These are phyloP conservation scores for Sporothrix curviconia DNA, from an alignment of 2,329 filamentous ascomycete genomes.

Conservation along the genomic window DNA sequence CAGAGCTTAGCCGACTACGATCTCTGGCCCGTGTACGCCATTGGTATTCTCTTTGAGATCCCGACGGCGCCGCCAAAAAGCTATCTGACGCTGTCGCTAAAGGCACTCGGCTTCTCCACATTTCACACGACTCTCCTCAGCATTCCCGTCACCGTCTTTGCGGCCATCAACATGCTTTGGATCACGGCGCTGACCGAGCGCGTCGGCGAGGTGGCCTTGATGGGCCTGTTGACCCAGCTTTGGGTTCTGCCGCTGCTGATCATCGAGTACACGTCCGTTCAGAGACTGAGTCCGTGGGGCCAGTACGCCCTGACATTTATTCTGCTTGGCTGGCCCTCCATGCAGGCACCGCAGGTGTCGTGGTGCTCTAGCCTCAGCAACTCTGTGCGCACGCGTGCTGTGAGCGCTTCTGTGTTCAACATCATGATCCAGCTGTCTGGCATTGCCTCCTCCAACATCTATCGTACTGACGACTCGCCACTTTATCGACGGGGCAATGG, in stretches of 20 bases:
- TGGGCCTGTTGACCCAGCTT: conserved; percentile 37
- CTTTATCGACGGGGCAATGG: conserved; percentile 39
- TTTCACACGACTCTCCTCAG: conserved; percentile 18
- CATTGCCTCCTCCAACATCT: conserved; percentile 37
- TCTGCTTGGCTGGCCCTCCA: conserved; percentile 43
- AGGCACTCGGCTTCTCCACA: conserved; percentile 12
- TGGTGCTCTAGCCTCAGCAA: conserved; percentile 57
- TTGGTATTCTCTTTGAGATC: conserved; percentile 12
- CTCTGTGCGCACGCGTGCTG: conserved; percentile 54
- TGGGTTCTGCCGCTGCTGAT: conserved; percentile 47
- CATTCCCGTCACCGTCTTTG: background rate
- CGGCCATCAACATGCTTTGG: no score
- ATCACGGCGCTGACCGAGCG: no score
- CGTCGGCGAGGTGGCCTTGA: conserved; percentile 17
- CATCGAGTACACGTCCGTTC: conserved; percentile 35
- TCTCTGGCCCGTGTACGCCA: conserved; percentile 17
- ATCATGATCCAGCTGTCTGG: conserved; percentile 41
- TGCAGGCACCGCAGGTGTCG: conserved; percentile 32
- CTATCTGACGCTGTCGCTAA: conserved; percentile 16
- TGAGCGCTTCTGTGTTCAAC: conserved; percentile 56
- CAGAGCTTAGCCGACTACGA: conserved; percentile 13
- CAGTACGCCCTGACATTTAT: conserved; percentile 40
- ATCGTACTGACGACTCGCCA: conserved; percentile 38
- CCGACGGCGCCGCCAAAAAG: background rate
- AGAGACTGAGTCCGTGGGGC: conserved; percentile 32